Conservation (phyloP, 352 stramenopile species). For the Phytophthora nicotianae region DNA sequence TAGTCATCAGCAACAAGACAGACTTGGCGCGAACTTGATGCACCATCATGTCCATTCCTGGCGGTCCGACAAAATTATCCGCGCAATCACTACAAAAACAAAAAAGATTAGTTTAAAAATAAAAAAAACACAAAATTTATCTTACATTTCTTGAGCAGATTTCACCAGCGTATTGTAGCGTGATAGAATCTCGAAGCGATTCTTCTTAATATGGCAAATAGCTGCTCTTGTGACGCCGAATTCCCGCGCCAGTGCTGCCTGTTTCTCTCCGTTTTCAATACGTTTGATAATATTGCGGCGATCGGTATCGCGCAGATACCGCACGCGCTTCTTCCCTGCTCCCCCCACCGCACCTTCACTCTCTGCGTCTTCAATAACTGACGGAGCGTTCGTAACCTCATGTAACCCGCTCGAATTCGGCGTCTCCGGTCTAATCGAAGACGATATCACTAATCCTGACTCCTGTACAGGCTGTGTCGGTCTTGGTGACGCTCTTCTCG, state of each 20-base stretch:
- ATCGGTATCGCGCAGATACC: constrained; percentile 64
- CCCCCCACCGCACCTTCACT: constrained; percentile 4
- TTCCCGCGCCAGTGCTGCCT: constrained; percentile 60
- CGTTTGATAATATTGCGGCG: constrained; percentile 70
- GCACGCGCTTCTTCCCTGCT: constrained; percentile 51
- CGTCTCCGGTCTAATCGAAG: too few relatives aligned
- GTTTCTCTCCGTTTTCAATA: constrained; percentile 71
- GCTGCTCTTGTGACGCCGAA: constrained; percentile 73
- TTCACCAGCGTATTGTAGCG: constrained; percentile 65
- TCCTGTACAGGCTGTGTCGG: background rate
- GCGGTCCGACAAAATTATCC: constrained; percentile 35
- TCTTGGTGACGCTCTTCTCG: background rate
- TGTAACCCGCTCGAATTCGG: too few relatives aligned
- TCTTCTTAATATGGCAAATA: constrained; percentile 86
- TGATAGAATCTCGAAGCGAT: constrained; percentile 71
- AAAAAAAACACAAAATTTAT: background rate
- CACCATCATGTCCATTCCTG: constrained; percentile 42
- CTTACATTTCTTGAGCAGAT: constrained; percentile 60
- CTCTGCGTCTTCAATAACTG: constrained; percentile 13
- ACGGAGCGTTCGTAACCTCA: constrained; percentile 6
- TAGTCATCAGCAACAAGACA: constrained; percentile 53
- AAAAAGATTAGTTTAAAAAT: background rate
- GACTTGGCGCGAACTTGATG: constrained; percentile 49
- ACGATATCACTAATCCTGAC: background rate
- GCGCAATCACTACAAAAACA: constrained; percentile 32